A percentile compares a stretch with the other conserved stretches of the same genome.
These are phyloP conservation scores for Carex parvula DNA, from an alignment of 176 grass and related monocot species.

Conservation along the genomic window DNA sequence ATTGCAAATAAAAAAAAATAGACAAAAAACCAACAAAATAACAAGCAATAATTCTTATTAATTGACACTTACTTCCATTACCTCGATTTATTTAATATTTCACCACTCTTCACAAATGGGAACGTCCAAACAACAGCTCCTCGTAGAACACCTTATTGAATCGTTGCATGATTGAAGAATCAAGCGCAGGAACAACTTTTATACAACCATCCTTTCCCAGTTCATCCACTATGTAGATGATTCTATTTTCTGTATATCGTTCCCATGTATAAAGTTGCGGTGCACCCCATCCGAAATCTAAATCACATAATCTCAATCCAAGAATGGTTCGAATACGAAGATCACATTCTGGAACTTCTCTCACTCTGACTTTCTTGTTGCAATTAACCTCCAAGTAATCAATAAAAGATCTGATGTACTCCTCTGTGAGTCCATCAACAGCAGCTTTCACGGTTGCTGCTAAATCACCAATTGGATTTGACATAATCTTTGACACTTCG, in stretches of 20 bases:
- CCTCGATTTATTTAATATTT: background rate
- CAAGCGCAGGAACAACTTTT: background rate
- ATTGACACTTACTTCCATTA: background rate
- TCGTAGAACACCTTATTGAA: background rate
- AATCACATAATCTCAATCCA: background rate
- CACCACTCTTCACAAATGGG: no score
- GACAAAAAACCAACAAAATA: no score
- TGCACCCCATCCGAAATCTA: conserved; percentile 9
- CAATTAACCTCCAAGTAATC: background rate
- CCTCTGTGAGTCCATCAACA: background rate
- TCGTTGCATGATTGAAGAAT: background rate
- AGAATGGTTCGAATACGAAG: background rate
- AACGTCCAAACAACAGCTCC: no score
- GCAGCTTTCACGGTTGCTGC: background rate
- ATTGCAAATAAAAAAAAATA: no score
- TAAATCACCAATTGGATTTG: background rate
- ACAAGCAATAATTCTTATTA: no score
- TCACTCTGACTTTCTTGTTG: no score
- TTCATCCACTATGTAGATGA: background rate
- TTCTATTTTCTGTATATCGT: background rate
- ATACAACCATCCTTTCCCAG: background rate
- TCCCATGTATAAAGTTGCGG: background rate
- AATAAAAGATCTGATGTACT: conserved; percentile 12
- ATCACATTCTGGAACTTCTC: no score
- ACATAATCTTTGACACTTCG: background rate